Evolutionary conservation across 768 basidiomycete genomes (phyloP).

Genomic region (Exidia glandulosa): DNA sequence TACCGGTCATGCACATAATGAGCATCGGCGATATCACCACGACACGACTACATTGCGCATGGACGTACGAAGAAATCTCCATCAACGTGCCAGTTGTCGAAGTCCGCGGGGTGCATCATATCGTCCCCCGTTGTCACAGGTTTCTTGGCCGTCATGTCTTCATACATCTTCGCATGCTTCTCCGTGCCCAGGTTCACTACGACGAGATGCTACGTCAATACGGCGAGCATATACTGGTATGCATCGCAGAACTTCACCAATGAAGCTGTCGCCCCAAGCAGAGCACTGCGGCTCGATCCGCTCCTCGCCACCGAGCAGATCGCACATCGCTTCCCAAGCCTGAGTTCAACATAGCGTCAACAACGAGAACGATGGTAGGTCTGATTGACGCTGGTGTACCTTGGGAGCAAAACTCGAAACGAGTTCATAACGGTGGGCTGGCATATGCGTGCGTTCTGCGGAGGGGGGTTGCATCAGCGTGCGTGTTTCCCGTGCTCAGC

Average conservation of each 20-base stretch:
- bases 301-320: constrained; percentile 43
- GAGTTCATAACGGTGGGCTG: constrained; percentile 34
- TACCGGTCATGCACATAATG: too few species aligned
- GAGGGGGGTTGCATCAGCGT: too few species aligned
- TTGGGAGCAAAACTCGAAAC: constrained; percentile 44
- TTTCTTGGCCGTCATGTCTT: not conserved
- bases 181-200: constrained; percentile 51
- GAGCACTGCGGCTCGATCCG: constrained; percentile 37
- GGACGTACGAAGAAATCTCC: constrained; percentile 8
- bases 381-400: constrained; percentile 15
- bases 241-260: too few species aligned
- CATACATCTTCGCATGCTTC: constrained; percentile 13
- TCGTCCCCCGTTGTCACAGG: not conserved
- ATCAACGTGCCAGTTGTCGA: constrained; percentile 48
- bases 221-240: too few species aligned
- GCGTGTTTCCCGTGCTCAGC: too few species aligned
- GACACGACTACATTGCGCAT: too few species aligned
- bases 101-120: constrained; percentile 27
- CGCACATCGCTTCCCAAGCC: constrained; percentile 52
- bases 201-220: too few species aligned
- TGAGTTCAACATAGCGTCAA: constrained; percentile 7
- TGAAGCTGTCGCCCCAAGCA: constrained; percentile 49
- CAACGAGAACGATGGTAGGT: not conserved
- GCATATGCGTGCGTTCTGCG: constrained; percentile 40
- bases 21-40: too few species aligned